Conservation (phyloP, 2,329 filamentous ascomycete species). For the Calonectria henricotiae region DNA sequence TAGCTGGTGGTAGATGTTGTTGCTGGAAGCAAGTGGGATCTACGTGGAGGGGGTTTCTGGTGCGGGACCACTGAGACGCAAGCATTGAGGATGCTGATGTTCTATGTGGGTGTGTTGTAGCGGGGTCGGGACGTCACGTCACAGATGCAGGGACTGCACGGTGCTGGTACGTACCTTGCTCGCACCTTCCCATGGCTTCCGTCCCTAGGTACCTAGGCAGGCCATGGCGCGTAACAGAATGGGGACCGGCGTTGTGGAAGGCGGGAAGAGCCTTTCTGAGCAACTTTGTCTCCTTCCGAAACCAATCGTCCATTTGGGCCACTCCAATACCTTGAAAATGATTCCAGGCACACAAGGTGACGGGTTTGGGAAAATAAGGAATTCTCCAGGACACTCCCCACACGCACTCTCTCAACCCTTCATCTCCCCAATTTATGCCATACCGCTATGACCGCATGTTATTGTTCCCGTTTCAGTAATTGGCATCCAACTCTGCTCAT, state of each 20-base stretch:
- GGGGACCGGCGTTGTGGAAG: conserved; percentile 9
- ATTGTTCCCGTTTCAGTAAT: conserved; percentile 23
- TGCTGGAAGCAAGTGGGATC: conserved; percentile 34
- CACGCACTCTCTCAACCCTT: conserved; percentile 5
- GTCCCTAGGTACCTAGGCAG: not conserved
- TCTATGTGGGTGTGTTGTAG: conserved; percentile 37
- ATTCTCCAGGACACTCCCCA: conserved; percentile 10
- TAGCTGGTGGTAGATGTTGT: conserved; percentile 36
- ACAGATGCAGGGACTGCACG: conserved; percentile 36
- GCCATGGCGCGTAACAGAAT: conserved; percentile 21
- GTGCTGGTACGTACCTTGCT: conserved; percentile 42
- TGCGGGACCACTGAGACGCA: conserved; percentile 46
- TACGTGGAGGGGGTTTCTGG: conserved; percentile 31
- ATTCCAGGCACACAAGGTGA: not conserved
- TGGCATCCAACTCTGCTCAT: not conserved
- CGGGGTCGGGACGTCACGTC: conserved; percentile 51
- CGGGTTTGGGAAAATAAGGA: conserved; percentile 8
- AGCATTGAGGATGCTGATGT: conserved; percentile 28
- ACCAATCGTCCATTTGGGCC: not conserved
- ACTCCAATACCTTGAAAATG: conserved; percentile 10
- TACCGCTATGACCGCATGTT: conserved; percentile 26
- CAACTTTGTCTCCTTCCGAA: not conserved
- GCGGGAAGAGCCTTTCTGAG: conserved; percentile 1
- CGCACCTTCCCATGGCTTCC: conserved; percentile 8
- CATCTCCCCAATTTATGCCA: conserved; percentile 24